Conservation (phyloP, 768 basidiomycete genomes). For the Pulveroboletus ravenelii region DNA sequence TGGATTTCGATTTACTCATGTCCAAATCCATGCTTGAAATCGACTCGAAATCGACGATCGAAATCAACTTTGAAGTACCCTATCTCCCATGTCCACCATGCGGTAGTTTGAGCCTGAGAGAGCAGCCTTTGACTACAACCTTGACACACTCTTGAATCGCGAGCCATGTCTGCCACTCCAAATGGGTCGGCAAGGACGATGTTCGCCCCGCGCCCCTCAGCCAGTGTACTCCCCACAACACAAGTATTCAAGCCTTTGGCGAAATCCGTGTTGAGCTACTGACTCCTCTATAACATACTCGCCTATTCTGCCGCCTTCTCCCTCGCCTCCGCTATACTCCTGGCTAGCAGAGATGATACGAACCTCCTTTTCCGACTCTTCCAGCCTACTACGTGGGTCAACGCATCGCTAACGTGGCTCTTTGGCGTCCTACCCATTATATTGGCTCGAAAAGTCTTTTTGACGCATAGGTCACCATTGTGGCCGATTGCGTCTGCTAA, state of each 20-base stretch:
- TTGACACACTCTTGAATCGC: no score
- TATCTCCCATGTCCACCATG: conserved; percentile 4
- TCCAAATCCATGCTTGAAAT: no score
- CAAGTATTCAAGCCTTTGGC: conserved; percentile 63
- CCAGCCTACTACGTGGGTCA: conserved; percentile 40
- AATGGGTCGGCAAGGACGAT: conserved; percentile 1
- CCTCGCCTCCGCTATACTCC: conserved; percentile 38
- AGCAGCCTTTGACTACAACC: no score
- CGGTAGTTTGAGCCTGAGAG: no score
- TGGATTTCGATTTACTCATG: no score
- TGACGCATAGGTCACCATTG: conserved; percentile 43
- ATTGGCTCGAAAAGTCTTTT: conserved; percentile 52
- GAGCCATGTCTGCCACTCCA: no score
- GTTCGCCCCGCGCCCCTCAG: conserved; percentile 41
- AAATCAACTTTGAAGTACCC: no score
- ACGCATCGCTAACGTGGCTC: conserved; percentile 44
- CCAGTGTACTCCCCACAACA: conserved; percentile 51
- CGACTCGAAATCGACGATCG: no score
- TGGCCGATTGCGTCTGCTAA: neutral
- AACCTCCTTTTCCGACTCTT: conserved; percentile 35
- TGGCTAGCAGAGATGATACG: conserved; percentile 21
- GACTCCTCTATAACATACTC: conserved; percentile 54
- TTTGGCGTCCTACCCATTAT: conserved; percentile 52
- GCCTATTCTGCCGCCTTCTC: conserved; percentile 44
- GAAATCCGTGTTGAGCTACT: conserved; percentile 56